These are phyloP conservation scores for Coffea canephora DNA, from an alignment of 257 asterid species.

Conservation along the genomic window DNA sequence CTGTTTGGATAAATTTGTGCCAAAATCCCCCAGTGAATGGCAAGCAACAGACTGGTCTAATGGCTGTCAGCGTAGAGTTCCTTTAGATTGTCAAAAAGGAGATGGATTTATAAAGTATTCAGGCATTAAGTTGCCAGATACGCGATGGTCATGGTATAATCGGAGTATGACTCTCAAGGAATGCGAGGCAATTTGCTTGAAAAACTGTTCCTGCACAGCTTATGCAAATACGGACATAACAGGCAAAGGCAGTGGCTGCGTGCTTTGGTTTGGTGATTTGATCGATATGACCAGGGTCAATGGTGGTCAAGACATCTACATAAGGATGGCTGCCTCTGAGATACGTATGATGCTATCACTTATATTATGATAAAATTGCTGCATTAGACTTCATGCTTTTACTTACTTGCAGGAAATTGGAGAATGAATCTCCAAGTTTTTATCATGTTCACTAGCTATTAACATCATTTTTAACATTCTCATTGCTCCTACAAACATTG, in stretches of 20 bases:
- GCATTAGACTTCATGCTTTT: too few relatives aligned
- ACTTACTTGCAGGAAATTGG: background rate
- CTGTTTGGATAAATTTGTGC: conserved; percentile 33
- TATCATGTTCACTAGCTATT: too few relatives aligned
- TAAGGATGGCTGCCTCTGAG: conserved; percentile 22
- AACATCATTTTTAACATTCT: too few relatives aligned
- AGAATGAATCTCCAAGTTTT: background rate
- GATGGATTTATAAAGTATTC: conserved; percentile 20
- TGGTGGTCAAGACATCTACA: conserved; percentile 14
- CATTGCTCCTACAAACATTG: too few relatives aligned
- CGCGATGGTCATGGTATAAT: background rate
- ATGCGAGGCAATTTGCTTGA: conserved; percentile 15
- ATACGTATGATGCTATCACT: background rate
- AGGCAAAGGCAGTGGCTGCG: conserved; percentile 19
- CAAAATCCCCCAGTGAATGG: conserved; percentile 18
- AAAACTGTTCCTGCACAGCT: conserved; percentile 26
- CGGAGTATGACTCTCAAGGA: background rate
- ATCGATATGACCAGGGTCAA: conserved; percentile 7
- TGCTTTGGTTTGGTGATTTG: conserved; percentile 24
- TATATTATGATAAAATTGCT: too few relatives aligned
- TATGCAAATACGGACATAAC: conserved; percentile 17
- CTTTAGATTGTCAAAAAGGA: background rate
- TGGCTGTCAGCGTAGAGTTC: conserved; percentile 20
- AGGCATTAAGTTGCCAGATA: conserved; percentile 24
- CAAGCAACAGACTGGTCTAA: conserved; percentile 15